Evolutionary conservation across 2,329 filamentous ascomycete species (phyloP), one percentile per base, ranked within the genome.

Genomic region (Daldinia eschscholtzii): DNA sequence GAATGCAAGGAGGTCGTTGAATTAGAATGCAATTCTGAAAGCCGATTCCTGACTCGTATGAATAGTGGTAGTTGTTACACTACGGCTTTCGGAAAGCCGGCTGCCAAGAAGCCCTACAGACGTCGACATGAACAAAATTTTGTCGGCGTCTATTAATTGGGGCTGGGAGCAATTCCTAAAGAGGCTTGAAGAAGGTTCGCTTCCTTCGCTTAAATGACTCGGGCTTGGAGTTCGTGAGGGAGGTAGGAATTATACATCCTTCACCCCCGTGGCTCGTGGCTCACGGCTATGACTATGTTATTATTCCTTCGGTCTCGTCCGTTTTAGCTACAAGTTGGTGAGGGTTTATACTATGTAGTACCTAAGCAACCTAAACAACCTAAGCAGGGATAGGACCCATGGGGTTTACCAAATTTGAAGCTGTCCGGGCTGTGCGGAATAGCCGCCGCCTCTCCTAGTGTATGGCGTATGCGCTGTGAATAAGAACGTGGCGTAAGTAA

Each of bases 1-100:
- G 56, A 70, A 70, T 61, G 65, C 68, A 70, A 65, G 65, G 68
- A 64, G 58, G 41, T 52, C 44, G 59, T 57, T 60, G 30, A 55
- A 41, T 37, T 65, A 65, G 6, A 12, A 41, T 58, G 13, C 18
- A 20, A 65, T 60, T 59, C 23, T 20, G 41, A 57, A 57, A 20
- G 39, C 26, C 10, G 56, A 63, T 55, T 55, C 50, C 57, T 63
- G 37, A 61, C 68, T 63, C 55, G 39, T 26, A 46, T 39, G 35
- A 26, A 56, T 62, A 50, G 23, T n/a, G n/a, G 26, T 50, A 9
- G 46, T 30, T 50, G 46, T 50, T 30, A 26, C 18, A 18, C 39
- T 20, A 61, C 41, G n/a, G 26, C n/a, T n/a, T 61, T 55, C 62
- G 68, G 65, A 68, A 64, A 46, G 18, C 33, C 68, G 65, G 59